Conservation (phyloP, 2,329 filamentous ascomycete genomes). For the Fusarium nurragi region DNA sequence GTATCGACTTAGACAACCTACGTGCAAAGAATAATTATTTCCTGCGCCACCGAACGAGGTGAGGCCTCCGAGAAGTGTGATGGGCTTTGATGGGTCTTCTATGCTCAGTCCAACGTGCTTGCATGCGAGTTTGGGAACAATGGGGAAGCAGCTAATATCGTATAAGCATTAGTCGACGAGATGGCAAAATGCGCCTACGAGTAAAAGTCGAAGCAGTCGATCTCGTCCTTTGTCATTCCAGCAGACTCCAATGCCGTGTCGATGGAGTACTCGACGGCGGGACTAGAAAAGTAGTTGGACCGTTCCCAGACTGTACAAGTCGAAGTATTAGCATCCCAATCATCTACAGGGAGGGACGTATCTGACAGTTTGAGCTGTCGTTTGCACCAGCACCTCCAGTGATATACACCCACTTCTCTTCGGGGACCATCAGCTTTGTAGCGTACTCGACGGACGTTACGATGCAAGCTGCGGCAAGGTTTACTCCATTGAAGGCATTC, state of each 20-base stretch:
- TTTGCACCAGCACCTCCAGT: conserved; percentile 70
- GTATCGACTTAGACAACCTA: conserved; percentile 39
- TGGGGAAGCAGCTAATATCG: conserved; percentile 69
- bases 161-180: fast-evolving
- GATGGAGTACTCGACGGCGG: conserved; percentile 66
- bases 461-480: conserved; percentile 68
- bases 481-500: conserved; percentile 77
- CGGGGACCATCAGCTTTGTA: conserved; percentile 61
- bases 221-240: conserved; percentile 57
- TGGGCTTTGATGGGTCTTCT: conserved; percentile 56
- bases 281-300: conserved; percentile 65
- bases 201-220: conserved; percentile 72
- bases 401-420: conserved; percentile 70
- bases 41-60: conserved; percentile 76
- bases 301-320: conserved; percentile 70
- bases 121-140: conserved; percentile 73
- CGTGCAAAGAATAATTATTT: conserved; percentile 77
- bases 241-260: conserved; percentile 62
- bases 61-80: conserved; percentile 71
- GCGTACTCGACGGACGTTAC: conserved; percentile 68
- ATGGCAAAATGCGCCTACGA: conserved; percentile 51
- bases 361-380: conserved; percentile 63
- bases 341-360: fast-evolving
- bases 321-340: fast-evolving
- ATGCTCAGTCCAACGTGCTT: conserved; percentile 66